Evolutionary conservation across 768 basidiomycete species (phyloP).

Genomic region (Serendipita sp.): DNA sequence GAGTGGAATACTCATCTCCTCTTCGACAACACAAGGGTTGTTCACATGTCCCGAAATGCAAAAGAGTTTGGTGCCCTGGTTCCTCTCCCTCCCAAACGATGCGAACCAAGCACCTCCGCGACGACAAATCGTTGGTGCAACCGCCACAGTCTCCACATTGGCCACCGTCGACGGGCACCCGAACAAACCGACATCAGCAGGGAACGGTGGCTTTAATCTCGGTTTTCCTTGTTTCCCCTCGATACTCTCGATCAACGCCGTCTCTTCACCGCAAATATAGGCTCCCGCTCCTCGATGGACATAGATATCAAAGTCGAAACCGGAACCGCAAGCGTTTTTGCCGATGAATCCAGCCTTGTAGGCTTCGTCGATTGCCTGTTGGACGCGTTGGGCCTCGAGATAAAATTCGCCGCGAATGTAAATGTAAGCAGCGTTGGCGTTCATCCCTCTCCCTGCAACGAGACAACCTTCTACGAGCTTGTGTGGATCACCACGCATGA

Average conservation of each 20-base stretch:
- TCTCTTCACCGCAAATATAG: conserved; percentile 98
- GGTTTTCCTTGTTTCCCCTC: conserved; percentile 99
- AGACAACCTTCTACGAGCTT: conserved; percentile 97
- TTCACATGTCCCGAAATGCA: conserved; percentile 97
- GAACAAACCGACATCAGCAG: conserved; percentile 93
- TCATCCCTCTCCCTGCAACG: conserved; percentile 93
- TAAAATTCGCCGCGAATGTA: conserved; percentile 98
- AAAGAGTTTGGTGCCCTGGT: conserved; percentile 93
- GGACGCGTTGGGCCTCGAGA: conserved; percentile 85
- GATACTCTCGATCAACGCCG: conserved; percentile 88
- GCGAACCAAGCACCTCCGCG: conserved; percentile 86
- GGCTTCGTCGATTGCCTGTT: conserved; percentile 90
- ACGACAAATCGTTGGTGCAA: conserved; percentile 90
- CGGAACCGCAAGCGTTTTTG: conserved; percentile 78
- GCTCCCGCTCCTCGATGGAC: conserved; percentile 97
- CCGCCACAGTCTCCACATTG: conserved; percentile 96
- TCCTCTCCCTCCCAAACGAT: conserved; percentile 76
- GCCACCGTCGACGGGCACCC: conserved; percentile 96
- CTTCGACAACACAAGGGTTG: conserved; percentile 94
- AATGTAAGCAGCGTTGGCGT: conserved; percentile 96
- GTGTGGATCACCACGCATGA: conserved; percentile 93
- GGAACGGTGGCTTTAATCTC: conserved; percentile 94
- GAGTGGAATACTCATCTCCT: conserved; percentile 96
- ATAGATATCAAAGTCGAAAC: conserved; percentile 94
- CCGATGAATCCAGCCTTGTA: conserved; percentile 81